Percentiles rank a stretch among this genome's conserved stretches.
Evolutionary conservation across 208 protist genomes (phyloP).

Genomic region (Sergeia podlipaevii): DNA sequence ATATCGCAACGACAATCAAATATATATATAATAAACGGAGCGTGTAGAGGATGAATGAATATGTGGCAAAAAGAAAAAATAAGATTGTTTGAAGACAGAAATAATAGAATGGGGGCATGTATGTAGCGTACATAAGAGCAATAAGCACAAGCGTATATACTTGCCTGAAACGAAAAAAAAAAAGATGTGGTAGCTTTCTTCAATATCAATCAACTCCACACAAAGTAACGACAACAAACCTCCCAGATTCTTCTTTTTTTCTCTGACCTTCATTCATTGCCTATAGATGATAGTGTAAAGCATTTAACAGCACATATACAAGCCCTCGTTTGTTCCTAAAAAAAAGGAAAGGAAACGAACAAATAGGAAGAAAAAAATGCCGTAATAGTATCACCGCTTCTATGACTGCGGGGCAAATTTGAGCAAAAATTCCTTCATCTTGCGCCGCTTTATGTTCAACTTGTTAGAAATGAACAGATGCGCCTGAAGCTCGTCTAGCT

Average conservation of each 20-base stretch:
- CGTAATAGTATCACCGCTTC: background rate
- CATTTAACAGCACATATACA: too few relatives aligned
- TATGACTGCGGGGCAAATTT: background rate
- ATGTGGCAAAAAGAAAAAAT: background rate
- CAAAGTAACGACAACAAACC: too few relatives aligned
- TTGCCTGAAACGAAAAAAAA: conserved; percentile 4
- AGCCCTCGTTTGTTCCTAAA: too few relatives aligned
- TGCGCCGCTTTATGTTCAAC: conserved; percentile 32
- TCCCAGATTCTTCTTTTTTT: too few relatives aligned
- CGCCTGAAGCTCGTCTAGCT: conserved; percentile 50
- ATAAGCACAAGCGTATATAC: background rate
- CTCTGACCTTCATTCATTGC: too few relatives aligned
- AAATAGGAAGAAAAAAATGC: conserved; percentile 1
- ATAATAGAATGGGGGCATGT: too few relatives aligned
- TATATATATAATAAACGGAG: background rate
- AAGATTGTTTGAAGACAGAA: too few relatives aligned
- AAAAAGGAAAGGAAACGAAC: background rate
- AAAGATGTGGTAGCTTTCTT: too few relatives aligned
- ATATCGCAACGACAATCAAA: too few relatives aligned
- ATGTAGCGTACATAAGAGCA: too few relatives aligned
- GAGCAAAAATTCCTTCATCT: conserved; percentile 58
- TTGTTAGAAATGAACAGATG: conserved; percentile 37
- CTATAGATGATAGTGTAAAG: background rate
- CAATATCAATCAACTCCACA: too few relatives aligned
- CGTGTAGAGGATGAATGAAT: background rate